These are phyloP conservation scores for Parastagonospora avenae DNA, from an alignment of 2,329 filamentous ascomycete species.

Conservation along the genomic window DNA sequence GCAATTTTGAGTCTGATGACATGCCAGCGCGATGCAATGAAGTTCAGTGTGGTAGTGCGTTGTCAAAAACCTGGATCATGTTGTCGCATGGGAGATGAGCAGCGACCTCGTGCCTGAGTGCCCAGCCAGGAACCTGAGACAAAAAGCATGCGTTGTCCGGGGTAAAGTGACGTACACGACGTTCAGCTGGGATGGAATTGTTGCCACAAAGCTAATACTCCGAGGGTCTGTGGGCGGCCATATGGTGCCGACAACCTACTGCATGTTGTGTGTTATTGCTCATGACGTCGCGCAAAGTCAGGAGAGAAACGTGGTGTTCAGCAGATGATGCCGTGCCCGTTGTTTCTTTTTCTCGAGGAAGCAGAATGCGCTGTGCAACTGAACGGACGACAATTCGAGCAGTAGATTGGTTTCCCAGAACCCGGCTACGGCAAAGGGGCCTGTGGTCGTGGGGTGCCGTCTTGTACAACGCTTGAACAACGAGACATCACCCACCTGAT, in stretches of 20 bases:
- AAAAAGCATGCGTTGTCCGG: not conserved
- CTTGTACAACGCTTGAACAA: constrained; percentile 10
- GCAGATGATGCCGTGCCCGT: too few relatives aligned
- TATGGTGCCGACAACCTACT: not conserved
- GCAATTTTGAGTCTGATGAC: too few relatives aligned
- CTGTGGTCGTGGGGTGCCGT: constrained; percentile 5
- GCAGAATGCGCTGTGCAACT: too few relatives aligned
- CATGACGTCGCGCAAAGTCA: too few relatives aligned
- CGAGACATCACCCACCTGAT: constrained; percentile 6
- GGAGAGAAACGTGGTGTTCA: too few relatives aligned
- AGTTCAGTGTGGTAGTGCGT: not conserved
- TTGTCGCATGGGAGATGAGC: not conserved
- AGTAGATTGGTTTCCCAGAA: not conserved
- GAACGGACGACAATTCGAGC: not conserved
- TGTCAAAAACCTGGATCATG: not conserved
- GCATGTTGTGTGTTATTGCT: not conserved
- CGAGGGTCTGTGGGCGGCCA: not conserved
- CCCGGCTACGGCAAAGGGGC: not conserved
- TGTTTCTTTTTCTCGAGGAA: too few relatives aligned
- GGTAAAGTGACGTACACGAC: constrained; percentile 3
- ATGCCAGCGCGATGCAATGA: too few relatives aligned
- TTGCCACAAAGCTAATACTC: not conserved
- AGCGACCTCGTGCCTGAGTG: not conserved
- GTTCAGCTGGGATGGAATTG: not conserved
- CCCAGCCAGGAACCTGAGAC: constrained; percentile 1